These are phyloP conservation scores for Neospora caninum DNA, from an alignment of 169 alveolate genomes.

Conservation along the genomic window DNA sequence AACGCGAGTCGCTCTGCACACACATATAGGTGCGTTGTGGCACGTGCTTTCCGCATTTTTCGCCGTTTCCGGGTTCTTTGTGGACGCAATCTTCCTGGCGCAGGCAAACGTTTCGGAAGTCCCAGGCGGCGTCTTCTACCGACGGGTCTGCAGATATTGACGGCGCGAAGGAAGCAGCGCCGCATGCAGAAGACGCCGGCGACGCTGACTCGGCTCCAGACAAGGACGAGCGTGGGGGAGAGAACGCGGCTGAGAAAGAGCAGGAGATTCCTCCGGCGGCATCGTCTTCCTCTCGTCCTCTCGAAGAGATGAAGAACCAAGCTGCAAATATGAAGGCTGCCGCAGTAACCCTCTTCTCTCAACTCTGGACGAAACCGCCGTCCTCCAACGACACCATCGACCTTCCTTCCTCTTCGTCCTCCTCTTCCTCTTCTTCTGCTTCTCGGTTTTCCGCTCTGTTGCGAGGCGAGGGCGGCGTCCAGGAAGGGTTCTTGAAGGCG, in stretches of 20 bases:
- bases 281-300: background rate
- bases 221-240: background rate
- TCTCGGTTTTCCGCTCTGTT: background rate
- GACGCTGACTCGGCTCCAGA: background rate
- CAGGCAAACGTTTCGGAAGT: background rate
- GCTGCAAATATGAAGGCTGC: background rate
- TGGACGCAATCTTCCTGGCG: background rate
- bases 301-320: background rate
- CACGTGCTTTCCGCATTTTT: too few relatives aligned
- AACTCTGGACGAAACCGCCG: background rate
- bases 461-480: background rate
- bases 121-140: background rate
- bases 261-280: background rate
- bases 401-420: background rate
- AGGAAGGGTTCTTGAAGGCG: background rate
- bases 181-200: too few relatives aligned
- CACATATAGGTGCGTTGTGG: too few relatives aligned
- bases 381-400: background rate
- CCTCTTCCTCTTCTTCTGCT: too few relatives aligned
- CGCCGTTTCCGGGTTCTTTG: too few relatives aligned
- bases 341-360: slow-evolving; percentile 16
- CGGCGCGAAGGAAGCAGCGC: too few relatives aligned
- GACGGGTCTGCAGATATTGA: too few relatives aligned
- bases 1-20: too few relatives aligned
- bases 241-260: background rate